phyloP scores from a whole-genome alignment of 2,329 filamentous ascomycete genomes.

The Sclerotinia minor region DNA sequence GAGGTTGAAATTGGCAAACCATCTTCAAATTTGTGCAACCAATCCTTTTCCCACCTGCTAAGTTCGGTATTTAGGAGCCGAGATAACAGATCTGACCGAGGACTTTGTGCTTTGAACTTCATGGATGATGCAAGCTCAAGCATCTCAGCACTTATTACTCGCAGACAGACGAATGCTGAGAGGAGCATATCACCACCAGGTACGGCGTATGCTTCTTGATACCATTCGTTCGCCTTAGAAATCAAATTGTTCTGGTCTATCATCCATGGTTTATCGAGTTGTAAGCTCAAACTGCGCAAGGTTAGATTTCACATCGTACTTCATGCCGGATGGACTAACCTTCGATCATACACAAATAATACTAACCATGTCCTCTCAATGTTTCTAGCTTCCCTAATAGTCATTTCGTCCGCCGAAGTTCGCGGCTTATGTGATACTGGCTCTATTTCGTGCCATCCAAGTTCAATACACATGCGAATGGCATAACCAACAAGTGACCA shows the following conservation, averaged over 20 bases:
- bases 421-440: slow-evolving; percentile 22
- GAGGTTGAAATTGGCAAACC: slow-evolving; percentile 22
- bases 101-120: not conserved
- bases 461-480: slow-evolving; percentile 46
- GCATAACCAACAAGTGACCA: slow-evolving; percentile 46
- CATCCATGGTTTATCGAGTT: slow-evolving; percentile 48
- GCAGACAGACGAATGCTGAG: slow-evolving; percentile 44
- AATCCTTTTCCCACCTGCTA: slow-evolving; percentile 31
- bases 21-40: slow-evolving; percentile 28
- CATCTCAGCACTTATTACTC: slow-evolving; percentile 44
- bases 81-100: slow-evolving; percentile 23
- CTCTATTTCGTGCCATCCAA: slow-evolving; percentile 43
- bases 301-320: not conserved
- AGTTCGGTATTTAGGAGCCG: slow-evolving; percentile 30
- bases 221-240: slow-evolving; percentile 44
- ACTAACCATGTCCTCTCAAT: slow-evolving; percentile 45
- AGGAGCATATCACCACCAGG: slow-evolving; percentile 43
- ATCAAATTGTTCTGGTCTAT: slow-evolving; percentile 45
- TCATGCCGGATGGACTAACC: slow-evolving; percentile 35
- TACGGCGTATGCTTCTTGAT: slow-evolving; percentile 39
- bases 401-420: not conserved
- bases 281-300: slow-evolving; percentile 43
- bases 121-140: slow-evolving; percentile 33
- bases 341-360: slow-evolving; percentile 46
- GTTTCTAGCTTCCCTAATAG: slow-evolving; percentile 40